A percentile compares a stretch with the other conserved stretches of the same genome.
phyloP scores from a whole-genome alignment of 129 eudicot species.

The sunflower (Helianthus annuus) region DNA sequence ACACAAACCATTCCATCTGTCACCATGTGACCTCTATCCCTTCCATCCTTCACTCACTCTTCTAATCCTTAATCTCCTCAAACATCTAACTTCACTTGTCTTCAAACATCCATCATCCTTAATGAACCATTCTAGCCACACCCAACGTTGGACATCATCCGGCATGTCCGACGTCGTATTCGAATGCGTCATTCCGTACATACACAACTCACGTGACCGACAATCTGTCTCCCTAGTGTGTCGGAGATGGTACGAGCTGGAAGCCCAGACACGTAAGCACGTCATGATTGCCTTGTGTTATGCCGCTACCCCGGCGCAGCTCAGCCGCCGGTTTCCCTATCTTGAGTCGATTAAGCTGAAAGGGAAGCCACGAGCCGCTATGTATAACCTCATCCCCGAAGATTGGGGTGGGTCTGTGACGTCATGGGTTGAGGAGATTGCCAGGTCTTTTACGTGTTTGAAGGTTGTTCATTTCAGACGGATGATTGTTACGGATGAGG shows the following conservation, averaged over 20 bases:
- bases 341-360: slow-evolving; percentile 24
- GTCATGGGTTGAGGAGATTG: slow-evolving; percentile 29
- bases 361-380: slow-evolving; percentile 29
- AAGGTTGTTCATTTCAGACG: slow-evolving; percentile 12
- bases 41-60: too few species aligned
- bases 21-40: too few species aligned
- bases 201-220: slow-evolving; percentile 60
- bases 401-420: slow-evolving; percentile 32
- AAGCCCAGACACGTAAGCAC: slow-evolving; percentile 61
- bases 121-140: too few species aligned
- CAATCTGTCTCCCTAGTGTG: slow-evolving; percentile 64
- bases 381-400: slow-evolving; percentile 29
- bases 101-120: too few species aligned
- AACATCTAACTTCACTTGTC: too few species aligned
- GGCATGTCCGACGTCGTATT: slow-evolving; percentile 46
- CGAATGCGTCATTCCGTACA: slow-evolving; percentile 61
- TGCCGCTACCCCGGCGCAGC: slow-evolving; percentile 11
- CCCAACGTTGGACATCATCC: not conserved
- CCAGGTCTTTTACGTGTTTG: slow-evolving; percentile 1
- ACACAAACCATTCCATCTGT: too few species aligned
- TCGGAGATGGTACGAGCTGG: slow-evolving; percentile 60
- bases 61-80: too few species aligned
- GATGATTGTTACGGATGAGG: slow-evolving; percentile 30
- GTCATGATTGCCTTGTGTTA: slow-evolving; percentile 57
- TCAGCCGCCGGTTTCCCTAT: slow-evolving; percentile 20